Evolutionary conservation across 768 basidiomycete species (phyloP), one percentile per base, ranked within the genome.

Genomic region (Boletus vermiculosoides): DNA sequence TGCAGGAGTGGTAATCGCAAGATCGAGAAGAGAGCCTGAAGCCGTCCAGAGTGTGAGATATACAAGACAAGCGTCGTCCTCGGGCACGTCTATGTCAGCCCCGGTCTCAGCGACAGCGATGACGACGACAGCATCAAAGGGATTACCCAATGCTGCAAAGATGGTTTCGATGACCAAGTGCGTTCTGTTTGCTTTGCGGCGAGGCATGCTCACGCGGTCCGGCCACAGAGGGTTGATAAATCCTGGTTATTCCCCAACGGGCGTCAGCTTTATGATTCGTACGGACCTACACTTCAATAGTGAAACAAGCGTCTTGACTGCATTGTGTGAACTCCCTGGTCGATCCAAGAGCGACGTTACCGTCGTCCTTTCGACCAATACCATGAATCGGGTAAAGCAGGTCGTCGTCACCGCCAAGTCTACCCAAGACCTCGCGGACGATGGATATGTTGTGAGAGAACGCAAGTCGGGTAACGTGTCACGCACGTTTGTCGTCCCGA

Each of bases 291-390:
- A 81, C 66, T 86, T 83, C 73, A 79, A 84, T 66, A 62, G 67
- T 37, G 74, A 77, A 34, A 80, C 77, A 50, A 77, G 77, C 67
- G 66, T 77, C 39, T 72, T 88, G 63, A 79, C 78, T 55, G 84
- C 82, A 50, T 76, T 83, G 73, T 79, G 88, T 66, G 87, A 90
- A 71, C 74, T 90, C 31, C 88, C 88, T 4, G 88, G 88, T 42
- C 75, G 88, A 66, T 80, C 78, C 65, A 80, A 76, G 59, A 69
- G 69, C 59, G 83, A 88, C 63, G 63, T 90, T 51, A 79, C 72
- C 57, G 76, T 90, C 72, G 78, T 77, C 49, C 78, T 91, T 54
- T 79, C 81, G 49, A 84, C 80, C 58, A 84, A 83, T 66, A 68
- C 77, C 54, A 81, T 82, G 74, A 89, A 83, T 60, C 78, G 83